Percentiles rank a stretch among this genome's conserved stretches.
These are phyloP conservation scores for Cordyceps farinosa DNA, from an alignment of 2,329 filamentous ascomycete species.

Conservation along the genomic window DNA sequence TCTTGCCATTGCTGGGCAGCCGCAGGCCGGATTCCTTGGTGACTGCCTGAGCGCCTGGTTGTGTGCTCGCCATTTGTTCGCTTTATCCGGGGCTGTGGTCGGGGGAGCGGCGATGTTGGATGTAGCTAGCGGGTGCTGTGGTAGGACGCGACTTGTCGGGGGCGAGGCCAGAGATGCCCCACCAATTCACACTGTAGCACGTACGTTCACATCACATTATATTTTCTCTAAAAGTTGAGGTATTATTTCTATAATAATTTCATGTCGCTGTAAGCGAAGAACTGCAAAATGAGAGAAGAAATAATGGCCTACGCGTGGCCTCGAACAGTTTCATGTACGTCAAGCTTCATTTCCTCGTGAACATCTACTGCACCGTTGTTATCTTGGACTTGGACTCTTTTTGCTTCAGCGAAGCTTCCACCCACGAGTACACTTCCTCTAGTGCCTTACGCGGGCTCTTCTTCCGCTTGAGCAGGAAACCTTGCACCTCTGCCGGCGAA, in stretches of 20 bases:
- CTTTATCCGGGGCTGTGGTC: neutral
- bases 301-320: too few species aligned
- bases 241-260: too few species aligned
- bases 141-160: neutral
- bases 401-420: constrained; percentile 47
- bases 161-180: neutral
- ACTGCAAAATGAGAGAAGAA: too few species aligned
- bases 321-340: neutral
- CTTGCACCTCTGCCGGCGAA: constrained; percentile 61
- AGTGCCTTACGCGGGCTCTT: constrained; percentile 54
- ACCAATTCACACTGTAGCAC: neutral
- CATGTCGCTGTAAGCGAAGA: too few species aligned
- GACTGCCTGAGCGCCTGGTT: constrained; percentile 42
- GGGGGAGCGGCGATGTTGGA: neutral
- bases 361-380: constrained; percentile 42
- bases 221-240: too few species aligned
- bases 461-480: constrained; percentile 61
- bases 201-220: too few species aligned
- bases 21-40: constrained; percentile 64
- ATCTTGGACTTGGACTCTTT: constrained; percentile 49
- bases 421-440: constrained; percentile 51
- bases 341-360: neutral
- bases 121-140: neutral
- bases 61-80: constrained; percentile 47
- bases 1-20: constrained; percentile 90